A percentile compares a stretch with the other conserved stretches of the same genome.
These are phyloP conservation scores for Lathyrus sativus DNA, from an alignment of 306 rosid genomes.

Conservation along the genomic window DNA sequence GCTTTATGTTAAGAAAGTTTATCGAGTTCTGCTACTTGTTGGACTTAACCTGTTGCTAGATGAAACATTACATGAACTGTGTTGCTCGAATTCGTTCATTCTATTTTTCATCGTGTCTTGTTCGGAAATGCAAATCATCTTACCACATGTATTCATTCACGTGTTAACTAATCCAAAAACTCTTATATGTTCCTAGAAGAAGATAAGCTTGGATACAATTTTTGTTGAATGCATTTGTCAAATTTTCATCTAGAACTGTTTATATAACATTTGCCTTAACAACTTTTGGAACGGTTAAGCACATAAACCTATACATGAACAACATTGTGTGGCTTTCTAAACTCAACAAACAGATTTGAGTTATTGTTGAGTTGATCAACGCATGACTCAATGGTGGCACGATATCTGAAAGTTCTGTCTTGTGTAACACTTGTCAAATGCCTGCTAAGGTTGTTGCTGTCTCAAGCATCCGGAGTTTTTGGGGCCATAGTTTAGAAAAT, in stretches of 20 bases:
- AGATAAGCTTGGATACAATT: neutral
- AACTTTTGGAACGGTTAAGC: too few species aligned
- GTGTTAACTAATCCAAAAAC: neutral
- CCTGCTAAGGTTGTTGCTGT: constrained; percentile 40
- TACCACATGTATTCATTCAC: neutral
- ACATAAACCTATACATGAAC: too few species aligned
- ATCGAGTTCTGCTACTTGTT: too few species aligned
- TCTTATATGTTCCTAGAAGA: neutral
- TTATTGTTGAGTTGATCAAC: constrained; percentile 40
- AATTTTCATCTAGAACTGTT: constrained; percentile 19
- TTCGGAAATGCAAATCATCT: too few species aligned
- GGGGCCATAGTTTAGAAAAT: constrained; percentile 44
- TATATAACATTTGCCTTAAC: neutral
- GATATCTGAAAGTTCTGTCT: constrained; percentile 47
- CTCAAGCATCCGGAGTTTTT: constrained; percentile 48
- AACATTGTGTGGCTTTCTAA: too few species aligned
- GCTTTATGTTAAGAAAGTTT: too few species aligned
- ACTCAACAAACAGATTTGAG: too few species aligned
- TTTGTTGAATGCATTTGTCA: constrained; percentile 17
- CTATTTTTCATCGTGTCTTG: neutral
- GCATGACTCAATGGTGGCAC: constrained; percentile 60
- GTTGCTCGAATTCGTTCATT: neutral
- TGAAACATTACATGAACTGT: too few species aligned
- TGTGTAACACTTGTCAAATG: constrained; percentile 42
- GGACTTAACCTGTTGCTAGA: neutral